Percentiles rank a stretch among this genome's conserved stretches.
Conservation (phyloP, 371 early-diverging fungal species). For the Neoconidiobolus thromboides region DNA sequence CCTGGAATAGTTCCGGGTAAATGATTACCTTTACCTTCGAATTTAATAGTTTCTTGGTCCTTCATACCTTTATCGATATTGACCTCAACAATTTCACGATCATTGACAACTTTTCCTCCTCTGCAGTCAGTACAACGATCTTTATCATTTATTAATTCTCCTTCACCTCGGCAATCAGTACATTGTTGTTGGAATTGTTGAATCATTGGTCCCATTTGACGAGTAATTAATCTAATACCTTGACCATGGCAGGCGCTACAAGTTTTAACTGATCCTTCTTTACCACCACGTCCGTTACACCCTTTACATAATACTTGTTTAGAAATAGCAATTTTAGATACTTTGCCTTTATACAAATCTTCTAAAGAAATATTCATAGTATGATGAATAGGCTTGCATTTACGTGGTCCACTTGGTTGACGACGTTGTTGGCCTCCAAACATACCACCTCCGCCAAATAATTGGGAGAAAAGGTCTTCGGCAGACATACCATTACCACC, state of each 20-base stretch:
- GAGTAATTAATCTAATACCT: slow-evolving; percentile 69
- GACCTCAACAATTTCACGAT: slow-evolving; percentile 77
- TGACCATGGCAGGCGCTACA: slow-evolving; percentile 77
- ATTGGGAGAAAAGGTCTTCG: slow-evolving; percentile 65
- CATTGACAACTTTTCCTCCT: slow-evolving; percentile 57
- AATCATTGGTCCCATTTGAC: slow-evolving; percentile 90
- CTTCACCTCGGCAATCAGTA: slow-evolving; percentile 45
- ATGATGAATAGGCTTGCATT: slow-evolving; percentile 56
- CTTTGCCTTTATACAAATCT: slow-evolving; percentile 77
- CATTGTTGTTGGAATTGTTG: slow-evolving; percentile 88
- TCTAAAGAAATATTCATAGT: slow-evolving; percentile 60
- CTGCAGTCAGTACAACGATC: slow-evolving; percentile 74
- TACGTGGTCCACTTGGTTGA: slow-evolving; percentile 49
- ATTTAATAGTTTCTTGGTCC: slow-evolving; percentile 72
- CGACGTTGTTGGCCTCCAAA: slow-evolving; percentile 28
- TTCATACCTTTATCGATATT: slow-evolving; percentile 84
- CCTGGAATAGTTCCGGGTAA: slow-evolving; percentile 60
- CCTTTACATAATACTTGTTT: slow-evolving; percentile 58
- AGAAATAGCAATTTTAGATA: slow-evolving; percentile 53
- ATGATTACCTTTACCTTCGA: slow-evolving; percentile 83
- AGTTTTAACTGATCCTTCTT: slow-evolving; percentile 41
- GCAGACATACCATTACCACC: slow-evolving; percentile 38
- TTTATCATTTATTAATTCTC: slow-evolving; percentile 53
- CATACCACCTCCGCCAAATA: slow-evolving; percentile 48
- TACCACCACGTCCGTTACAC: slow-evolving; percentile 61